Conservation (phyloP, 2,329 filamentous ascomycete species). For the Lecanosticta acicola region DNA sequence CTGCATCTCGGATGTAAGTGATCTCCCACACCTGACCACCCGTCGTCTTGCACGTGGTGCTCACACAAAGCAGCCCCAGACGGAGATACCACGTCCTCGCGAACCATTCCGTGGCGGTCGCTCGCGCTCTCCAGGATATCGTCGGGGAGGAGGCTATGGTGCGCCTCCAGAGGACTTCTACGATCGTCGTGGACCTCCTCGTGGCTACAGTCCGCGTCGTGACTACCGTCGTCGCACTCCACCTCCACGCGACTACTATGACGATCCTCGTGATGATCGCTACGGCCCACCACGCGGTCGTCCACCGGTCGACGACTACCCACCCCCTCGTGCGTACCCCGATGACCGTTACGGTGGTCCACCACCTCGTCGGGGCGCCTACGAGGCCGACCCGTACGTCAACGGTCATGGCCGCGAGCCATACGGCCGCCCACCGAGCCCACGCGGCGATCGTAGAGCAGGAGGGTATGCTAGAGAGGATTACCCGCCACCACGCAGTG, state of each 20-base stretch:
- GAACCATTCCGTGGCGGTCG: conserved; percentile 52
- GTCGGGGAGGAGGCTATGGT: conserved; percentile 51
- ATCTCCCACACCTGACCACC: not conserved
- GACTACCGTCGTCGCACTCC: conserved; percentile 84
- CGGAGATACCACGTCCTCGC: conserved; percentile 55
- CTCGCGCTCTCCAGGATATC: conserved; percentile 67
- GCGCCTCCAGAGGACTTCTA: conserved; percentile 65
- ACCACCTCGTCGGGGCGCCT: conserved; percentile 38
- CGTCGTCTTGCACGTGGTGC: conserved; percentile 6
- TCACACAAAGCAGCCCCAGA: conserved; percentile 57
- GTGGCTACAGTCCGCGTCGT: conserved; percentile 78
- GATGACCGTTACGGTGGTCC: conserved; percentile 64
- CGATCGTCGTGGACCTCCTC: conserved; percentile 72
- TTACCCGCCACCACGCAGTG: not conserved
- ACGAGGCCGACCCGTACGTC: conserved; percentile 56
- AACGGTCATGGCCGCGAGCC: conserved; percentile 51
- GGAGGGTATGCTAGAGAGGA: not conserved
- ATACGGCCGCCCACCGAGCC: conserved; percentile 46
- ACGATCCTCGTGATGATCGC: conserved; percentile 67
- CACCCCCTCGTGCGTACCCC: conserved; percentile 55
- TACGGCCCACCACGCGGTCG: conserved; percentile 58
- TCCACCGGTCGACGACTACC: conserved; percentile 71
- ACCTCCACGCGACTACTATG: conserved; percentile 72
- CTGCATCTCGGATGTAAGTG: conserved; percentile 75
- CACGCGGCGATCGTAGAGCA: conserved; percentile 38